Base-by-base conservation (phyloP, 208 protist species). In the Blastocrithidia nonstop region DNA sequence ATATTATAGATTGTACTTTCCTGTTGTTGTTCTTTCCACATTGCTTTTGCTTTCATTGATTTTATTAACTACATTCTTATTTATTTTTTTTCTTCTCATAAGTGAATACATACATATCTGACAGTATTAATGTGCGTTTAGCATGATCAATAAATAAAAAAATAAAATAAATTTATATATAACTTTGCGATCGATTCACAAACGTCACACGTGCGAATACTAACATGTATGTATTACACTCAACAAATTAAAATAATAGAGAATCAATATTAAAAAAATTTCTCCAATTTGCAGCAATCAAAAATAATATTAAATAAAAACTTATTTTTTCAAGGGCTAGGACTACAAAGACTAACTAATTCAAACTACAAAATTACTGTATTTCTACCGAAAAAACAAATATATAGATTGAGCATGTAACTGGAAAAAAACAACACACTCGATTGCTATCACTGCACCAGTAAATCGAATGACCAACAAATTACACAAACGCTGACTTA, bases 61-160 rank as follows among this genome's bases (percentile, higher is more conserved):
- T 42, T n/a, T 4, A 4, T 36, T 33, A 13, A 3, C 4, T 1
- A 42, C 28, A 0, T 7, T 4, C 0, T 42, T 15, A 35, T 35
- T 35, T 16, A 35, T 42, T 42, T 42, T 32, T 42, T 33, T n/a
- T 3, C 26, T 41, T 11, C 13, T 15, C 22, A 11, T 15, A 7
- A 42, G 25, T 11, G 11, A 15, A 11, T 9, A 42, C 37, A 22
- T 42, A 24, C 4, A 42, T 42, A 24, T 35, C 11, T 42, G 37
- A 24, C 13, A 29, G 6, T 42, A 7, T 22, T 36, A 29, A 15
- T 13, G 15, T 35, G 29, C 15, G 37, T 42, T 42, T 3, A 13
- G 15, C 28, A 42, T 29, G 25, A 29, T 42, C 37, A 29, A 42
- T 42, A 4, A 42, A 42, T 36, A 29, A 42, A 42, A 5, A 42